A percentile compares a stretch with the other conserved stretches of the same genome.
phyloP scores from a whole-genome alignment of 805 yeast genomes.

The Candida krabiensis region DNA sequence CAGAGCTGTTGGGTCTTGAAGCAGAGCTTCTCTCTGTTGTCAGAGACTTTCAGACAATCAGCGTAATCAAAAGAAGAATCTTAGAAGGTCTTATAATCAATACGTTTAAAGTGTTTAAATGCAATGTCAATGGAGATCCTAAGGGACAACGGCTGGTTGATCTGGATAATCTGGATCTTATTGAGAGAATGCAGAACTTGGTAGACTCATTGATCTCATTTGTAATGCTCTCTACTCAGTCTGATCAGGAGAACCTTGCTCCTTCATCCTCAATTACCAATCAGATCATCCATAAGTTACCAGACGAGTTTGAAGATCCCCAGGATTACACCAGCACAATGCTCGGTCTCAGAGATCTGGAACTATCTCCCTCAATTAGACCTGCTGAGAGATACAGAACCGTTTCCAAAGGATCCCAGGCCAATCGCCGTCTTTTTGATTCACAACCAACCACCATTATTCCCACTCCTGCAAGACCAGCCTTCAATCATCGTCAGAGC shows the following conservation, averaged over 20 bases:
- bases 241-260: constrained; percentile 6
- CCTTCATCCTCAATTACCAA: constrained; percentile 1
- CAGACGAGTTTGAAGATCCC: constrained; percentile 16
- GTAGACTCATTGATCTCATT: constrained; percentile 33
- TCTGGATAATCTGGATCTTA: constrained; percentile 25
- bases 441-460: too few relatives aligned
- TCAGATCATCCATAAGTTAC: background rate
- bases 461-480: too few relatives aligned
- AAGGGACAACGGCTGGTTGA: constrained; percentile 9
- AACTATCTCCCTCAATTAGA: background rate
- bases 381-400: background rate
- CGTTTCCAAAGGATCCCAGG: background rate
- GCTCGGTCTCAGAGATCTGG: constrained; percentile 5
- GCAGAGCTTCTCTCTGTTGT: constrained; percentile 12
- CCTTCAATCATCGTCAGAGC: too few relatives aligned
- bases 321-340: constrained; percentile 7
- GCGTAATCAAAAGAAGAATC: constrained; percentile 11
- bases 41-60: constrained; percentile 5
- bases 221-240: constrained; percentile 24
- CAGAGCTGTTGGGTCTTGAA: constrained; percentile 16
- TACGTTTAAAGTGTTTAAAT: constrained; percentile 18
- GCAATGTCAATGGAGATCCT: constrained; percentile 1
- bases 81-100: constrained; percentile 14
- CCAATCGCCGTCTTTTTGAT: too few relatives aligned
- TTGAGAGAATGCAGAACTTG: constrained; percentile 33